Percentiles rank a stretch among this genome's conserved stretches.
phyloP scores from a whole-genome alignment of 169 alveolate species.

The Eimeria necatrix region DNA sequence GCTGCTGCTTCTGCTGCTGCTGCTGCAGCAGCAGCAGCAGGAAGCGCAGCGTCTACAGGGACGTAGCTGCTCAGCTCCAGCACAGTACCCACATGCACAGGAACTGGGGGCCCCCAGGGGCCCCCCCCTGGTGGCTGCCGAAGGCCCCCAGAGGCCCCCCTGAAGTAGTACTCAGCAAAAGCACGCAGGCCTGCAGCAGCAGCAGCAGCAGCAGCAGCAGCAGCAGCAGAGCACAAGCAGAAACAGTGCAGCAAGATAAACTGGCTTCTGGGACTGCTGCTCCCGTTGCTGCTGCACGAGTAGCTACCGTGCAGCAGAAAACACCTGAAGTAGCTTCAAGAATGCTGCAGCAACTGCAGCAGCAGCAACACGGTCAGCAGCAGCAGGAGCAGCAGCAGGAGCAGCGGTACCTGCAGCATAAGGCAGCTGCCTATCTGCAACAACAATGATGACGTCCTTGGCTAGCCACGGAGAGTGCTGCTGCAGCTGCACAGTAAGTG shows the following conservation, averaged over 20 bases:
- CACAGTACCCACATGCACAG: constrained; percentile 12
- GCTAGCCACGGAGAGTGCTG: constrained; percentile 18
- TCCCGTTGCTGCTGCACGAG: neutral
- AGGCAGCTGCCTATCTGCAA: constrained; percentile 3
- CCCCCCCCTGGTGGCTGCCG: neutral
- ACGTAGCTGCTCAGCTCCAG: neutral
- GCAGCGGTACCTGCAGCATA: constrained; percentile 27
- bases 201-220: neutral
- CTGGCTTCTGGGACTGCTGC: neutral
- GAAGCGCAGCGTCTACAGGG: neutral
- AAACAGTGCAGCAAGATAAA: too few relatives aligned
- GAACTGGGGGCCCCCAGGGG: neutral
- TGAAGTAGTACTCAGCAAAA: neutral
- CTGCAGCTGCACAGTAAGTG: neutral
- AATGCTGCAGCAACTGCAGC: neutral
- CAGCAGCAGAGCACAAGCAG: neutral
- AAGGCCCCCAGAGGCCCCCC: neutral
- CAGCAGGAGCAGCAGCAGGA: neutral
- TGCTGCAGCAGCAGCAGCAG: neutral
- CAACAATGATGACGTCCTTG: constrained; percentile 18
- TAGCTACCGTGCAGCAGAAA: neutral
- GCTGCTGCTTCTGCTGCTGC: neutral
- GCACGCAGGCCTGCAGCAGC: constrained; percentile 37
- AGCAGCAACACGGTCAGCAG: neutral
- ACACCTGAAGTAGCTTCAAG: neutral